Evolutionary conservation across 1,284 basidiomycete genomes (phyloP).

Genomic region (Sanghuangporus baumii): DNA sequence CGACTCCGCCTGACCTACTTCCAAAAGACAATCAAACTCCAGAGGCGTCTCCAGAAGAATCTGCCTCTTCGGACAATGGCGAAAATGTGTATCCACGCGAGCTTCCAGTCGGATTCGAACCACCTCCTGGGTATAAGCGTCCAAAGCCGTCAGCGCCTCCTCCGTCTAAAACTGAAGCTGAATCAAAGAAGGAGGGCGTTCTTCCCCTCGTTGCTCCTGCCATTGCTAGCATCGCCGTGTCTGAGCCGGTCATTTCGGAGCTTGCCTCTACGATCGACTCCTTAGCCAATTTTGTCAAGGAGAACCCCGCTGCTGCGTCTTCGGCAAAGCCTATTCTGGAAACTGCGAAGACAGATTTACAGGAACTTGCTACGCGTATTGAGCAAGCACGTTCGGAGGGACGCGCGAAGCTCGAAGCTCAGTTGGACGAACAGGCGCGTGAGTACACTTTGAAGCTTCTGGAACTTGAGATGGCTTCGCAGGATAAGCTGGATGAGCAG

Average conservation of each 20-base stretch:
- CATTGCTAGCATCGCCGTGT: conserved; percentile 65
- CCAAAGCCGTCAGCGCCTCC: conserved; percentile 34
- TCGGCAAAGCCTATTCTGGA: conserved; percentile 70
- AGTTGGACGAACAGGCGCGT: conserved; percentile 76
- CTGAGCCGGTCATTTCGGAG: conserved; percentile 88
- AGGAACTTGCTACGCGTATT: conserved; percentile 72
- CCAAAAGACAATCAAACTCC: conserved; percentile 19
- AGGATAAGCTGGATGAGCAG: conserved; percentile 80
- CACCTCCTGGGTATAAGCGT: conserved; percentile 78
- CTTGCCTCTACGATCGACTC: conserved; percentile 93
- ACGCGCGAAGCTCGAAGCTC: conserved; percentile 67
- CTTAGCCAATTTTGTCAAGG: conserved; percentile 78
- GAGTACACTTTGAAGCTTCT: conserved; percentile 85
- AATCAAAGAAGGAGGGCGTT: conserved; percentile 28
- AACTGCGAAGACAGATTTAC: conserved; percentile 79
- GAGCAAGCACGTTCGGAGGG: conserved; percentile 82
- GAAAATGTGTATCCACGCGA: conserved; percentile 62
- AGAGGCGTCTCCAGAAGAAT: conserved; percentile 23
- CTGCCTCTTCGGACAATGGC: conserved; percentile 28
- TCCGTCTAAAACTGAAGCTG: conserved; percentile 25
- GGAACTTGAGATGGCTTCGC: conserved; percentile 77
- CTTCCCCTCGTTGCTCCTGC: conserved; percentile 82
- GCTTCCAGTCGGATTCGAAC: conserved; percentile 88
- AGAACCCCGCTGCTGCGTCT: conserved; percentile 62
- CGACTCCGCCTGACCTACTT: conserved; percentile 27